Evolutionary conservation across 2,329 filamentous ascomycete species (phyloP).

Genomic region (Endocalyx cinctus): DNA sequence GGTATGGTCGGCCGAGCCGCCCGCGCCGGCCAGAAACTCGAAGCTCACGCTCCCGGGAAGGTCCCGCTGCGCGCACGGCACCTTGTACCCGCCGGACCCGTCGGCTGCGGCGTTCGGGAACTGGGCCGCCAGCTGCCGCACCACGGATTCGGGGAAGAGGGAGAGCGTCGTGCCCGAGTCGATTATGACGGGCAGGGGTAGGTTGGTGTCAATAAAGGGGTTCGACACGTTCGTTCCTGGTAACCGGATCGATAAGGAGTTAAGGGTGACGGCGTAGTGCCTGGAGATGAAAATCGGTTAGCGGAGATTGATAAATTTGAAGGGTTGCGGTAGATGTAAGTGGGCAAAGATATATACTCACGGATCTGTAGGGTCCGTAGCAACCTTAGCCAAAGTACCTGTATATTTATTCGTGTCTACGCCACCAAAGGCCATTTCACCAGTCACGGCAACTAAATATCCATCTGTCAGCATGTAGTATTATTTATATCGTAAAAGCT

Average conservation of each 20-base stretch:
- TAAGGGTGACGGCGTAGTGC: conserved; percentile 24
- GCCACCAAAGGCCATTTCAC: conserved; percentile 50
- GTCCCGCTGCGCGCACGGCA: conserved; percentile 36
- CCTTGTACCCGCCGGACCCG: conserved; percentile 38
- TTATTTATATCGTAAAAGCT: too few species aligned
- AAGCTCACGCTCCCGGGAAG: conserved; percentile 42
- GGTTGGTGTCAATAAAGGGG: conserved; percentile 9
- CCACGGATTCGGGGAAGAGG: conserved; percentile 39
- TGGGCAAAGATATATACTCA: conserved; percentile 19
- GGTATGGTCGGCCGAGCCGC: conserved; percentile 23
- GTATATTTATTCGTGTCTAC: conserved; percentile 48
- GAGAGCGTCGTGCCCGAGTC: conserved; percentile 50
- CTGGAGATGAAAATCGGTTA: conserved; percentile 10
- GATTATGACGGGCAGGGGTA: conserved; percentile 40
- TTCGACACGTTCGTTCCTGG: conserved; percentile 9
- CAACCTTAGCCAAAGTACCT: conserved; percentile 38
- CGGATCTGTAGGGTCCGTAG: conserved; percentile 33
- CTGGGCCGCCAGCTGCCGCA: conserved; percentile 36
- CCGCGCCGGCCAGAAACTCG: conserved; percentile 28
- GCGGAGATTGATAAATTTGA: neutral
- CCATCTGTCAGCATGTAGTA: too few species aligned
- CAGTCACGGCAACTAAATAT: conserved; percentile 34
- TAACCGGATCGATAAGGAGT: conserved; percentile 14
- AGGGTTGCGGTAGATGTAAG: conserved; percentile 1
- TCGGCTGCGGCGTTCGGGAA: conserved; percentile 36